A percentile compares a stretch with the other conserved stretches of the same genome.
phyloP scores from a whole-genome alignment of 2,329 filamentous ascomycete species.

The Penicillium sp. region DNA sequence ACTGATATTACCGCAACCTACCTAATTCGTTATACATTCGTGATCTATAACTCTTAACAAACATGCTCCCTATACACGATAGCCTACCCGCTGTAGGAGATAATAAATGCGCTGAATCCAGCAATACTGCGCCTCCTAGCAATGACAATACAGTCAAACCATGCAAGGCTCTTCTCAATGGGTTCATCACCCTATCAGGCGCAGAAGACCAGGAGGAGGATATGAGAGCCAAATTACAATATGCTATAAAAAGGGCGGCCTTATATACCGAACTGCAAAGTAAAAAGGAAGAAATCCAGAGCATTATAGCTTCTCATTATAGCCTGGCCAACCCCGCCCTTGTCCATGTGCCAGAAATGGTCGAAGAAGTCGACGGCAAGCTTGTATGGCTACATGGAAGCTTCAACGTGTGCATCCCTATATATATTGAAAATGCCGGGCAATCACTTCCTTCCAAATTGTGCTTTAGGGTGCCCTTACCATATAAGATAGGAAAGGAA shows the following conservation, averaged over 20 bases:
- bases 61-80: no score
- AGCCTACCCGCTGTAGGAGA: no score
- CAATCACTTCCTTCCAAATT: no score
- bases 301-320: not conserved
- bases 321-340: not conserved
- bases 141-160: not conserved
- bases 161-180: not conserved
- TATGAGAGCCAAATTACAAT: not conserved
- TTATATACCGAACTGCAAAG: not conserved
- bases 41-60: no score
- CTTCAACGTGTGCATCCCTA: slow-evolving; percentile 19
- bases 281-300: not conserved
- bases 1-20: no score
- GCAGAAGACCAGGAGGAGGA: slow-evolving; percentile 16
- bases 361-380: not conserved
- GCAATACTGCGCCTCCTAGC: not conserved
- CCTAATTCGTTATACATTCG: no score
- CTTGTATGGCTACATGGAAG: slow-evolving; percentile 22
- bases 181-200: not conserved
- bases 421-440: no score
- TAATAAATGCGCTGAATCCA: not conserved
- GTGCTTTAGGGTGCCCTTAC: no score
- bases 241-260: not conserved
- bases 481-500: no score
- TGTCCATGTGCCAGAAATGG: not conserved